Percentiles rank a stretch among this genome's conserved stretches.
phyloP scores from a whole-genome alignment of 371 early-diverging fungal genomes.

The Gilbertella persicaria region DNA sequence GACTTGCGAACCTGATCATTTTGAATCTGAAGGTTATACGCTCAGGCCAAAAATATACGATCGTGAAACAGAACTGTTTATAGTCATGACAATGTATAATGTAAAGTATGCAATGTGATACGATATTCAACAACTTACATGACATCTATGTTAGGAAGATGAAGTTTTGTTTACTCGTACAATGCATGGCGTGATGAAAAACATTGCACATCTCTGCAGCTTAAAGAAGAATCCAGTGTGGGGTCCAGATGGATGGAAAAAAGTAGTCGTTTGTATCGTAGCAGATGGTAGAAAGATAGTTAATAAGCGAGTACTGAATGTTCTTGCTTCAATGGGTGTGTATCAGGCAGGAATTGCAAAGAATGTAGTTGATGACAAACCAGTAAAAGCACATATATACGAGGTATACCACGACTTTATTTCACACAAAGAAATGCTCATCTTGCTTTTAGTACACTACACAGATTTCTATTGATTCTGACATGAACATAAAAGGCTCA shows the following conservation, averaged over 20 bases:
- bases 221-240: constrained; percentile 60
- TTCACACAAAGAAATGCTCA: not conserved
- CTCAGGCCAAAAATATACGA: constrained; percentile 75
- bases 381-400: constrained; percentile 78
- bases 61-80: constrained; percentile 82
- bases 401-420: constrained; percentile 49
- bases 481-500: constrained; percentile 72
- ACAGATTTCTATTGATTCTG: constrained; percentile 77
- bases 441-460: constrained; percentile 71
- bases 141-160: constrained; percentile 49
- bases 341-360: constrained; percentile 79
- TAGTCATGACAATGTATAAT: constrained; percentile 74
- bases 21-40: constrained; percentile 66
- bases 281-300: constrained; percentile 82
- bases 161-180: constrained; percentile 71
- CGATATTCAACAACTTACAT: not conserved
- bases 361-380: constrained; percentile 59
- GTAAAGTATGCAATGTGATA: constrained; percentile 2
- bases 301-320: constrained; percentile 54
- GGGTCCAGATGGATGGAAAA: constrained; percentile 83
- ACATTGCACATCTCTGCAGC: constrained; percentile 75
- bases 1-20: constrained; percentile 82
- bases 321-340: constrained; percentile 67
- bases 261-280: constrained; percentile 83
- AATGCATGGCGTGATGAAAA: constrained; percentile 78